Evolutionary conservation across 2,329 filamentous ascomycete species (phyloP), one percentile per base, ranked within the genome.

Genomic region (Ophiostoma angusticollis): DNA sequence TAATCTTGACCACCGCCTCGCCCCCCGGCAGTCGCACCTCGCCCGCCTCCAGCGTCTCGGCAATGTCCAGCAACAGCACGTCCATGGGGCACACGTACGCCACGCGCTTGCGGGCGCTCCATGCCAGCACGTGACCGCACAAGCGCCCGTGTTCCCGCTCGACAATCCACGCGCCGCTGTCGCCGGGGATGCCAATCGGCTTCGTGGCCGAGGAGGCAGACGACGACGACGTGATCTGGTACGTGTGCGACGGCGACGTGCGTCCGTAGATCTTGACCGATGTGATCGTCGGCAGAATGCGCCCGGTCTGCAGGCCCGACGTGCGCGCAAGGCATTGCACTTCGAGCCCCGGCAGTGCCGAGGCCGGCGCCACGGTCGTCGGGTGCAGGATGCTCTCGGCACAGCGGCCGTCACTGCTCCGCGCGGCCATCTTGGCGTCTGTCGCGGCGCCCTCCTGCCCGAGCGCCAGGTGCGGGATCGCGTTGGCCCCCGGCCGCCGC

Each of bases 1-100:
- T 45, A 9, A 58, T 44, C 9, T 54, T 51, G 3, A 65, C 52
- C 0, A 69, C 50, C 0, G 61, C 52, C 30, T 65, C 59, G 0
- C 70, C 74, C 0, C 76, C 79, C 0, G 85, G 85, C 0, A 94
- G 67, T 5, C 70, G 67, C n/a, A 94, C 73, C 19, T 75, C 70
- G 2, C 61, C 60, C 0, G 84, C 84, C 17, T 78, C 73, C 1
- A 95, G 64, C 0, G 80, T 86, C 45, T 81, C 74, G 21, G 78
- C 80, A 41, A 96, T 93, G 52, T 96, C 89, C 21, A 80, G 73
- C 9, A 96, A 67, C 11, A 94, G 62, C 3, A 95, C 71, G 41
- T 95, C 84, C 89, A 96, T 96, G 0, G 89, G 89, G 45, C 85
- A 91, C 45, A 96, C 91, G 56, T 94, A 96, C 0, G 86, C 86